Evolutionary conservation across 306 rosid species (phyloP), one percentile per base, ranked within the genome.

Genomic region (Crataegus laevigata): DNA sequence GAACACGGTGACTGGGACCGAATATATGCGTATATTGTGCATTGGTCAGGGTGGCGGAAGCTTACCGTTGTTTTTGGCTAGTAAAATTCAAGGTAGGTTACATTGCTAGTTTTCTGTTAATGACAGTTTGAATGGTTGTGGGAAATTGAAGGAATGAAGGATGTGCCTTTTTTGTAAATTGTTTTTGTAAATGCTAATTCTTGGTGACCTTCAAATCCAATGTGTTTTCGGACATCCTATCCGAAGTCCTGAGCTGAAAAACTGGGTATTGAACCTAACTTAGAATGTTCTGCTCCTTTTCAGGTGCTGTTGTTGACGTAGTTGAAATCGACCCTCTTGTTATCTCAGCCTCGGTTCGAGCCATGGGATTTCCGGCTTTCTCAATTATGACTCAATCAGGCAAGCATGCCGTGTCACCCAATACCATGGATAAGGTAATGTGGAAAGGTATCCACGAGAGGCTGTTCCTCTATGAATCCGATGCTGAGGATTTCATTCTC

Each of bases 41-140:
- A 89, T 94, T 22, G 98, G 97, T 29, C 97, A 94, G 76, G 98
- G 98, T 73, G 98, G 98, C 32, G 98, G 98, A 71, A 90, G 97
- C 83, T 84, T 91, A 73, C 96, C 98, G 10, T 82, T 94, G 71
- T 91, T 91, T 82, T 78, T 91, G 85, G 96, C 97, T 28, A 90
- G 94, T 83, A 86, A 82, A 83, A 85, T 94, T 78, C 91, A 81
- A 89, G 98, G 98, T 91, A 67, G 70, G 81, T 63, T 58, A 38
- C 57, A 40, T 38, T 72, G 58, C 66, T 22, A 34, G 47, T 34
- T 57, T 15, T 13, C 25, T 55, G 36, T 55, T 57, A 57, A 57
- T 65, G 28, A 15, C n/a, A 30, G 11, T 11, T 21, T 47, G 21
- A 47, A 47, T 47, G 54, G 54, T 47, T 47, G 54, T 0, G 54